Evolutionary conservation across 805 yeast species (phyloP).

Genomic region (Candida succiphila): DNA sequence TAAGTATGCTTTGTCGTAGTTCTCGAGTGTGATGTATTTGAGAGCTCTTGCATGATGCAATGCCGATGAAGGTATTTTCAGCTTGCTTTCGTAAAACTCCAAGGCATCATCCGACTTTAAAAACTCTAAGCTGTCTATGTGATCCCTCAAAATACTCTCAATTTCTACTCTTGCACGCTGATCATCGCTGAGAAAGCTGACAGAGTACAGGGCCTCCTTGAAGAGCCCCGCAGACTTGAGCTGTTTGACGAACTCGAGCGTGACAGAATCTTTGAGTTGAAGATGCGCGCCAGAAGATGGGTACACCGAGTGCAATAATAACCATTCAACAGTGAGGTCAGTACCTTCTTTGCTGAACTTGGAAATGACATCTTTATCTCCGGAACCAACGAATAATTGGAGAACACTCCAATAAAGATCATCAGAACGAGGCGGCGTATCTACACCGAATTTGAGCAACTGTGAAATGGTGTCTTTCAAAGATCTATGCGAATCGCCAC

Average conservation of each 20-base stretch:
- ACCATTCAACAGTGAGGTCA: constrained; percentile 1
- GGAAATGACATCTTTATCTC: constrained; percentile 3
- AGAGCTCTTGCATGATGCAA: constrained; percentile 54
- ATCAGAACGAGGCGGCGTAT: constrained; percentile 3
- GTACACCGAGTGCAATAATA: constrained; percentile 1
- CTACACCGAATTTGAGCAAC: constrained; percentile 10
- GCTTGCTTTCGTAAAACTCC: constrained; percentile 24
- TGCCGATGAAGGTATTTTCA: constrained; percentile 38
- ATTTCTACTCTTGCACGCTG: constrained; percentile 31
- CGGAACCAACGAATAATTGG: constrained; percentile 18
- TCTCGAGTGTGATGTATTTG: constrained; percentile 35
- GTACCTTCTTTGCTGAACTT: background rate
- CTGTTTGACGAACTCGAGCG: constrained; percentile 36
- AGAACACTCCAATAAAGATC: constrained; percentile 15
- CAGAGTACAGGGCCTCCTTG: constrained; percentile 54
- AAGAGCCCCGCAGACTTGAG: constrained; percentile 36
- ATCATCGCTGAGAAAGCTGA: constrained; percentile 47
- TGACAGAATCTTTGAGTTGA: constrained; percentile 9
- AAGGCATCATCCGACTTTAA: constrained; percentile 20
- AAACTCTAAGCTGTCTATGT: constrained; percentile 21
- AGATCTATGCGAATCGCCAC: constrained; percentile 33
- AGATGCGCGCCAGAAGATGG: constrained; percentile 10
- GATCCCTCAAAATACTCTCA: constrained; percentile 22
- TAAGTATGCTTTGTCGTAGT: constrained; percentile 49
- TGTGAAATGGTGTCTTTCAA: constrained; percentile 22